Evolutionary conservation across 306 rosid species (phyloP).

Genomic region (Cicer pinnatifidum): DNA sequence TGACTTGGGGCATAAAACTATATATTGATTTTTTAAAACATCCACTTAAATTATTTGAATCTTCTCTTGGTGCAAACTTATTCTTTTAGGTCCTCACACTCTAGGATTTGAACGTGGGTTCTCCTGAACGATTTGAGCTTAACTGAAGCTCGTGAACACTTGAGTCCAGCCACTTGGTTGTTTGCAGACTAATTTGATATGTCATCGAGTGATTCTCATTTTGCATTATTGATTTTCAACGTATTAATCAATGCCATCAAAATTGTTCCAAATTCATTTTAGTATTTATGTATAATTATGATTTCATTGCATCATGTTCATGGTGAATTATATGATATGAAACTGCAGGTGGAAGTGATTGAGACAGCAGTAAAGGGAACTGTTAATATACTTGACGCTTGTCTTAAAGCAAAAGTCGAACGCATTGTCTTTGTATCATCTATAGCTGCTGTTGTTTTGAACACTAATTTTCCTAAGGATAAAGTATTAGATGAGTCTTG

Average conservation of each 20-base stretch:
- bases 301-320: too few species aligned
- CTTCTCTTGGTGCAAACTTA: background rate
- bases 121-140: too few species aligned
- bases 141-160: too few species aligned
- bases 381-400: slow-evolving; percentile 51
- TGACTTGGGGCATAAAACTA: too few species aligned
- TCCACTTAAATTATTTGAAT: slow-evolving; percentile 34
- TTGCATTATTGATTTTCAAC: background rate
- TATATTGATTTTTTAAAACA: too few species aligned
- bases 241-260: background rate
- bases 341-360: slow-evolving; percentile 58
- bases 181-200: background rate
- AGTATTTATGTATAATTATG: too few species aligned
- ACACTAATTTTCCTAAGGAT: slow-evolving; percentile 38
- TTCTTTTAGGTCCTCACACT: too few species aligned
- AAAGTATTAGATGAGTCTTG: slow-evolving; percentile 52
- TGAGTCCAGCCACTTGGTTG: too few species aligned
- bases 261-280: background rate
- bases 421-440: slow-evolving; percentile 52
- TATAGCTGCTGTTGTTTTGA: slow-evolving; percentile 16
- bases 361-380: slow-evolving; percentile 81
- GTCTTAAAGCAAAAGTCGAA: slow-evolving; percentile 54
- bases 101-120: too few species aligned
- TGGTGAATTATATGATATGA: background rate
- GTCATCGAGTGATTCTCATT: background rate